phyloP scores from a whole-genome alignment of 768 basidiomycete genomes.

The Trichaptum fuscoviolaceum region DNA sequence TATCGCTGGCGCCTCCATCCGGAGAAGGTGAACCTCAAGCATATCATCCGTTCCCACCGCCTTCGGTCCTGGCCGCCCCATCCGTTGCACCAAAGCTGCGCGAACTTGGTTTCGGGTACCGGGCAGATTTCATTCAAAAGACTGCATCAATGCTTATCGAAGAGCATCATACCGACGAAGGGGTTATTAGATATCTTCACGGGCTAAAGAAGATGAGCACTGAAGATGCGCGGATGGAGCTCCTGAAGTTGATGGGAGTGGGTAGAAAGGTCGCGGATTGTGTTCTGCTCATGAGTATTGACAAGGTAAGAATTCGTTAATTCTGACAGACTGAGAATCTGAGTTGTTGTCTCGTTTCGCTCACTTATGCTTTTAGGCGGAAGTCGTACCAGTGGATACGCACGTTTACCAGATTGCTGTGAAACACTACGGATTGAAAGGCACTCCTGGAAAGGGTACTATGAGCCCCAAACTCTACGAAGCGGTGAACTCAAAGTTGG shows the following conservation, averaged over 20 bases:
- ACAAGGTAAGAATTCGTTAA: slow-evolving; percentile 55
- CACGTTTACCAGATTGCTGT: slow-evolving; percentile 88
- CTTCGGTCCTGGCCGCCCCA: slow-evolving; percentile 55
- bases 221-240: slow-evolving; percentile 59
- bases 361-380: slow-evolving; percentile 42
- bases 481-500: slow-evolving; percentile 57
- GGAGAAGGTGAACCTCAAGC: slow-evolving; percentile 18
- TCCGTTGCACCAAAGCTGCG: slow-evolving; percentile 63
- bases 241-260: slow-evolving; percentile 84
- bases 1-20: slow-evolving; percentile 39
- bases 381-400: slow-evolving; percentile 92
- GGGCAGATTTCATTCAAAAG: slow-evolving; percentile 82
- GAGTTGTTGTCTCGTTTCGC: background rate
- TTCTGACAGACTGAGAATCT: too few species aligned
- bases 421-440: slow-evolving; percentile 68
- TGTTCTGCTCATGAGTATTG: slow-evolving; percentile 84
- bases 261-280: slow-evolving; percentile 98
- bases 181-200: slow-evolving; percentile 56
- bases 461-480: slow-evolving; percentile 80
- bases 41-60: slow-evolving; percentile 85
- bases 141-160: slow-evolving; percentile 77
- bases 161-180: slow-evolving; percentile 41
- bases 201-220: slow-evolving; percentile 47
- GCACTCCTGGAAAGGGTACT: slow-evolving; percentile 40
- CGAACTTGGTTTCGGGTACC: slow-evolving; percentile 89